phyloP scores from a whole-genome alignment of 1,284 basidiomycete genomes.

The Papiliotrema laurentii region DNA sequence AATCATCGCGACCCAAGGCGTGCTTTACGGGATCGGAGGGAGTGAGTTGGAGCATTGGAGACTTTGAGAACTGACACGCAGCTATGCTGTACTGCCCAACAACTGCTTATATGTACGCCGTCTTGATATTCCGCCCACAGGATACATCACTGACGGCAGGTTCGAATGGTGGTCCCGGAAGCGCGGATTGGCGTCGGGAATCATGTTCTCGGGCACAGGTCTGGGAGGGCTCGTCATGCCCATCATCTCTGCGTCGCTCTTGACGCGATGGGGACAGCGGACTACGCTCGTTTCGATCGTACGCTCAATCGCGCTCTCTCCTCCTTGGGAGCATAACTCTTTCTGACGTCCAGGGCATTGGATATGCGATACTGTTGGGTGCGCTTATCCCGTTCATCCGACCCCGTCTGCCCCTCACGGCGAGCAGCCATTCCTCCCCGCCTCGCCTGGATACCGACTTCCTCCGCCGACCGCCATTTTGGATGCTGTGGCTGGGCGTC shows the following conservation, averaged over 20 bases:
- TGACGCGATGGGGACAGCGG: slow-evolving; percentile 15
- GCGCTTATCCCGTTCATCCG: slow-evolving; percentile 20
- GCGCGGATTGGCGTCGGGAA: slow-evolving; percentile 27
- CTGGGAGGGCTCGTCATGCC: slow-evolving; percentile 27
- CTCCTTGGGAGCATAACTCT: not conserved
- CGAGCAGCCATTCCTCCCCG: not conserved
- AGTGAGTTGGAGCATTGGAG: slow-evolving; percentile 11
- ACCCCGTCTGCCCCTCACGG: slow-evolving; percentile 17
- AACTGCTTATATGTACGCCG: slow-evolving; percentile 21
- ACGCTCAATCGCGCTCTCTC: not conserved
- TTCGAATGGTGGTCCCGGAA: slow-evolving; percentile 26
- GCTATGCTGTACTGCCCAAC: slow-evolving; percentile 24
- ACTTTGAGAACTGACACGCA: not conserved
- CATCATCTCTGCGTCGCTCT: slow-evolving; percentile 17
- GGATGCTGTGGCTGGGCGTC: slow-evolving; percentile 22
- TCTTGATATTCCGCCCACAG: not conserved
- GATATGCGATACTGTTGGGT: slow-evolving; percentile 15
- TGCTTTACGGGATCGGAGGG: slow-evolving; percentile 22
- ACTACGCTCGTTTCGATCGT: slow-evolving; percentile 22
- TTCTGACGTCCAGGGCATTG: slow-evolving; percentile 12
- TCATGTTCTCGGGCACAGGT: slow-evolving; percentile 32
- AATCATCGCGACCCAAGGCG: slow-evolving; percentile 21
- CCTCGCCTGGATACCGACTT: slow-evolving; percentile 17
- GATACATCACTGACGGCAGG: slow-evolving; percentile 7
- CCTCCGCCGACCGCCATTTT: slow-evolving; percentile 15